A percentile compares a stretch with the other conserved stretches of the same genome.
Conservation (phyloP, 495 filamentous ascomycete species). For the Aspergillus indologenus region DNA sequence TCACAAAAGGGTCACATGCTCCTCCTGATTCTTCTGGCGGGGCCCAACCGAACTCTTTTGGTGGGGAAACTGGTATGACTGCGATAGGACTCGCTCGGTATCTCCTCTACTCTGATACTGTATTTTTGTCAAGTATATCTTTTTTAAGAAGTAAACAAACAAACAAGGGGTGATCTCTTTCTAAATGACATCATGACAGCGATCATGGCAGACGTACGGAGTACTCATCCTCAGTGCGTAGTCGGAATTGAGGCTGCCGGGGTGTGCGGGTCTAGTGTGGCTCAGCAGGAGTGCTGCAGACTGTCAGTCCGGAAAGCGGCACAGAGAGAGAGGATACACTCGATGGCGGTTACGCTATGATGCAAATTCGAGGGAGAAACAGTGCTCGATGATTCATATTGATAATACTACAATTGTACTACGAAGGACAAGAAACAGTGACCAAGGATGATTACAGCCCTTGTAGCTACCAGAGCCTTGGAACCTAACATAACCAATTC, state of each 20-base stretch:
- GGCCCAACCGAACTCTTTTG: not conserved
- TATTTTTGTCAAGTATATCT: not conserved
- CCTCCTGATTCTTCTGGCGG: not conserved
- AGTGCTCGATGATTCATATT: not conserved
- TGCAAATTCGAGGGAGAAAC: no score
- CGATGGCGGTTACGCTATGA: not conserved
- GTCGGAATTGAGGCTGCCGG: not conserved
- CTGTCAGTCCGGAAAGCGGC: not conserved
- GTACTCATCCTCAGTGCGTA: no score
- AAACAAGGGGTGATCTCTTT: not conserved
- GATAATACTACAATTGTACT: not conserved
- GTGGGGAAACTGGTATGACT: not conserved
- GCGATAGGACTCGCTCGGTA: no score
- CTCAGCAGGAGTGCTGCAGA: conserved; percentile 1
- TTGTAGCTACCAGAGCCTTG: not conserved
- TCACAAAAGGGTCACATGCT: not conserved
- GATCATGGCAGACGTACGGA: not conserved
- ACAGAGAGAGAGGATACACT: not conserved
- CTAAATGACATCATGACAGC: not conserved
- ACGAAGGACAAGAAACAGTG: not conserved
- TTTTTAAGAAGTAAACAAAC: not conserved
- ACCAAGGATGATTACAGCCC: not conserved
- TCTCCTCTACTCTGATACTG: not conserved
- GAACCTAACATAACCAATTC: not conserved
- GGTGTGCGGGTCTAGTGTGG: conserved; percentile 1